Evolutionary conservation across 139 green algal genomes (phyloP).

Genomic region (Microglena sp.): DNA sequence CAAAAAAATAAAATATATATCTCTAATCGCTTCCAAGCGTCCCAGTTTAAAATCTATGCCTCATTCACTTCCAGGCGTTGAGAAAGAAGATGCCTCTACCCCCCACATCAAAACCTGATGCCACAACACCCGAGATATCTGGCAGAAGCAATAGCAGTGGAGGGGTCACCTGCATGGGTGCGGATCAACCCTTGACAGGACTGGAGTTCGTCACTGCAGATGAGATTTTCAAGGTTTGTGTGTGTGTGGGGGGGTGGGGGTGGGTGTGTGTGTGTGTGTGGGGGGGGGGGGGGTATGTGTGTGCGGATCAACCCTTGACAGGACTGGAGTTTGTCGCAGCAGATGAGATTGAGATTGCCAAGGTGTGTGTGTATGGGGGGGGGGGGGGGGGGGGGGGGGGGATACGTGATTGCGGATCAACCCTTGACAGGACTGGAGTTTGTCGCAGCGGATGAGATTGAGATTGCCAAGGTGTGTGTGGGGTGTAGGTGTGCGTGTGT

Average conservation of each 20-base stretch:
- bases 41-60: too few species aligned
- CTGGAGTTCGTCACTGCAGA: conserved; percentile 58
- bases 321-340: background rate
- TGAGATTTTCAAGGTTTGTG: conserved; percentile 67
- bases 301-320: too few species aligned
- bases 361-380: background rate
- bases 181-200: conserved; percentile 10
- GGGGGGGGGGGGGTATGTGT: background rate
- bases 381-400: background rate
- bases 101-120: conserved; percentile 15
- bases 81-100: conserved; percentile 26
- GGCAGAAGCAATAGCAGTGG: background rate
- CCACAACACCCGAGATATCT: too few species aligned
- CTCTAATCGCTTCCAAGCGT: too few species aligned
- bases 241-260: background rate
- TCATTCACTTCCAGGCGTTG: conserved; percentile 13
- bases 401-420: background rate
- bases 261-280: conserved; percentile 4
- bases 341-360: background rate
- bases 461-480: too few species aligned
- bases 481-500: too few species aligned
- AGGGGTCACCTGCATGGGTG: background rate
- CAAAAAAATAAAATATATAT: too few species aligned
- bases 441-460: too few species aligned
- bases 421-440: too few species aligned